Conservation (phyloP, 2,329 filamentous ascomycete species). For the Cercospora zeae-maydis region DNA sequence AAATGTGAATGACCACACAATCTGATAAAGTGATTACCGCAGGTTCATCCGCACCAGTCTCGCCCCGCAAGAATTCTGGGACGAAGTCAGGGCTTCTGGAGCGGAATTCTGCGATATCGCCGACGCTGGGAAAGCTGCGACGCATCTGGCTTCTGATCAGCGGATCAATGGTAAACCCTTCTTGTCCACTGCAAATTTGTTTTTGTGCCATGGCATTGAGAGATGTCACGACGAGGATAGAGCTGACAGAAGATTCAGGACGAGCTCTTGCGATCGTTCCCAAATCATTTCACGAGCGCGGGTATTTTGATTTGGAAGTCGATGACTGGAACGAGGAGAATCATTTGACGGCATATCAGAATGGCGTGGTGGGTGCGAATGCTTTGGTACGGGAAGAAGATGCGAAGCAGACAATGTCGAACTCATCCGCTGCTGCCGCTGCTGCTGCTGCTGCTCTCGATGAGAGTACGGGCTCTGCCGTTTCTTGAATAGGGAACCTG, state of each 20-base stretch:
- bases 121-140: conserved; percentile 26
- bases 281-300: conserved; percentile 2
- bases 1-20: no score
- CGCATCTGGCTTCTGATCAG: conserved; percentile 26
- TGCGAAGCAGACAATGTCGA: background rate
- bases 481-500: no score
- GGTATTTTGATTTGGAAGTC: conserved; percentile 9
- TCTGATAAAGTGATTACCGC: conserved; percentile 7
- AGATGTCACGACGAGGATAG: no score
- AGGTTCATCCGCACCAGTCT: conserved; percentile 31
- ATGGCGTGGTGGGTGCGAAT: background rate
- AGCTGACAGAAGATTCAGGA: conserved; percentile 20
- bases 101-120: conserved; percentile 25
- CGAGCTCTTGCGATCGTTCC: conserved; percentile 26
- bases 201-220: no score
- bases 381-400: background rate
- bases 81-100: conserved; percentile 14
- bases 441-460: no score
- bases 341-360: conserved; percentile 1
- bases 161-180: conserved; percentile 28
- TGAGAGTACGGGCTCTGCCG: no score
- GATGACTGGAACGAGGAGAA: conserved; percentile 16
- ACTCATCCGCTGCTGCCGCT: no score
- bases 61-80: conserved; percentile 21
- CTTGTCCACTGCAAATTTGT: no score